Evolutionary conservation across 495 filamentous ascomycete species (phyloP), one percentile per base, ranked within the genome.

Genomic region (Diplogelasinospora grovesii): DNA sequence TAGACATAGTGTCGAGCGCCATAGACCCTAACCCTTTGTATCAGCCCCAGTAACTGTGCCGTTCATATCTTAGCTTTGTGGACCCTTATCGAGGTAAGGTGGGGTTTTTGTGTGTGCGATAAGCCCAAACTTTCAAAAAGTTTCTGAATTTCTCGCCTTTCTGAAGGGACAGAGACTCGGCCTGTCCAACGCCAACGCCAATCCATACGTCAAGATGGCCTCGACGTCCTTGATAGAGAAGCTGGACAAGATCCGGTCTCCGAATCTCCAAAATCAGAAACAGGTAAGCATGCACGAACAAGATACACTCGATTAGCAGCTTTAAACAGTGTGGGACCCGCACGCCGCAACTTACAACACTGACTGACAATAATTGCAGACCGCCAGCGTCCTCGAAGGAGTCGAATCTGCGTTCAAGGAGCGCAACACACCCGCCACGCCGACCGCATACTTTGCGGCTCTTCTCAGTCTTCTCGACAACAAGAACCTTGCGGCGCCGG

Each of bases 401-500:
- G 81, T 98, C 30, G 90, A 98, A 63, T 83, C 92, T 56, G 95
- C 87, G 14, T 80, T 98, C 30, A 79, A 81, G 52, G 84, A 89
- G 41, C 86, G 93, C 60, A 83, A 86, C 41, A 81, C 85, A 42
- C 75, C 85, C 50, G 75, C 81, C 37, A 86, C 85, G 6, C 71
- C 93, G 3, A 95, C 92, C 1, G 89, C 83, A 48, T 98, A 97
- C 61, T 93, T 97, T 50, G 86, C 87, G n/a, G 88, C 93, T 3
- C 75, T 98, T n/a, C 73, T 98, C 27, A 88, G 89, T 23, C 71
- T 98, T 4, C 77, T 98, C 10, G 78, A 77, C 37, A 93, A 94
- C 62, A 89, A 87, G 61, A 85, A 92, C 35, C 67, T 93, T 26
- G 84, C 85, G 16, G 79, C 82, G 15, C 87, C 92, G 10, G 84